These are phyloP conservation scores for Sporothrix globosa DNA, from an alignment of 2,329 filamentous ascomycete species.

Conservation along the genomic window DNA sequence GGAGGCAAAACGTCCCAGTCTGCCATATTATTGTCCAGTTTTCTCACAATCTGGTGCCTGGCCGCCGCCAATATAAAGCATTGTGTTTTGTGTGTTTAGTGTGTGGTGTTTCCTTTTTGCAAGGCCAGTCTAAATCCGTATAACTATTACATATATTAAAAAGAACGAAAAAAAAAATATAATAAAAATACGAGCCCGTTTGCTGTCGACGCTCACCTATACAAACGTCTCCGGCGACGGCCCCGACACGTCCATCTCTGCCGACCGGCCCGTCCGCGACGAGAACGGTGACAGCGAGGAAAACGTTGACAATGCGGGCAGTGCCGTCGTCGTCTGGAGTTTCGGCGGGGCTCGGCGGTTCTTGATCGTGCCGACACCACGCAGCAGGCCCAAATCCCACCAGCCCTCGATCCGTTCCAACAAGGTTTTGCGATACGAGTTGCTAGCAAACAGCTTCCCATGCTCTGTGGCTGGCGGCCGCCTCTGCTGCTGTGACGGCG, in stretches of 20 bases:
- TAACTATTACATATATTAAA: too few relatives aligned
- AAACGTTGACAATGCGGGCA: too few relatives aligned
- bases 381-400: conserved; percentile 57
- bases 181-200: background rate
- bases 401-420: conserved; percentile 56
- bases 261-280: background rate
- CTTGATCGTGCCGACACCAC: conserved; percentile 42
- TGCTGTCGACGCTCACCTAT: background rate
- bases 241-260: background rate
- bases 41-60: background rate
- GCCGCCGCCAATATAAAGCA: background rate
- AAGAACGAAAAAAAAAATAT: background rate
- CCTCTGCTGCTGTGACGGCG: too few relatives aligned
- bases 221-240: conserved; percentile 25
- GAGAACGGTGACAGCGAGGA: background rate
- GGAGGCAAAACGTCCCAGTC: conserved; percentile 9
- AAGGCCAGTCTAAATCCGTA: conserved; percentile 13
- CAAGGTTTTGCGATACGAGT: conserved; percentile 51
- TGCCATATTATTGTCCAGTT: conserved; percentile 5
- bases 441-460: too few relatives aligned
- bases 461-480: too few relatives aligned
- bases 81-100: background rate
- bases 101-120: conserved; percentile 1
- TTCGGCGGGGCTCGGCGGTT: conserved; percentile 38
- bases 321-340: background rate